Conservation (phyloP, 2,329 filamentous ascomycete genomes). For the Penicillium sp. region DNA sequence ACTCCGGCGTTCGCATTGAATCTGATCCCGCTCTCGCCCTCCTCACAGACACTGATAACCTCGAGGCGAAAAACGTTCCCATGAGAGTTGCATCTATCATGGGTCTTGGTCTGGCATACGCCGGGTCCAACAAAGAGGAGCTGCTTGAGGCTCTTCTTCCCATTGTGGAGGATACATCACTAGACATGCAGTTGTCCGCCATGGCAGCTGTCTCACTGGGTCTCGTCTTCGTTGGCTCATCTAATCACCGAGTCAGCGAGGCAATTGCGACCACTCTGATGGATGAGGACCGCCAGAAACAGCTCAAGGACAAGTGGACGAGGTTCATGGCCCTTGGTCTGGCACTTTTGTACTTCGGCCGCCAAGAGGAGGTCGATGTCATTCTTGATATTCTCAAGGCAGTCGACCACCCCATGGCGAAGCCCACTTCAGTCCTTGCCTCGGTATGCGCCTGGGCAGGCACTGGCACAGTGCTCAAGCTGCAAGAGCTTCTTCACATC, state of each 20-base stretch:
- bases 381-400: conserved; percentile 95
- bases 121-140: conserved; percentile 87
- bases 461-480: conserved; percentile 92
- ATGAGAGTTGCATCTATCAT: conserved; percentile 85
- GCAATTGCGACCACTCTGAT: conserved; percentile 88
- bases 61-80: conserved; percentile 71
- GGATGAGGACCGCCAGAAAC: conserved; percentile 84
- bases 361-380: conserved; percentile 98
- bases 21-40: conserved; percentile 87
- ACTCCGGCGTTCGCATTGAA: conserved; percentile 83
- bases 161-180: conserved; percentile 75
- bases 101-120: conserved; percentile 91
- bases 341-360: conserved; percentile 89
- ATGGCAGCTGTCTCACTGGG: conserved; percentile 92
- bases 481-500: conserved; percentile 94
- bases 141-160: conserved; percentile 81
- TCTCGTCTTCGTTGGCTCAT: conserved; percentile 87
- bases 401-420: conserved; percentile 93
- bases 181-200: conserved; percentile 92
- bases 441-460: conserved; percentile 98
- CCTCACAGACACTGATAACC: conserved; percentile 72
- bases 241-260: conserved; percentile 84
- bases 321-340: conserved; percentile 93
- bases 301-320: conserved; percentile 97
- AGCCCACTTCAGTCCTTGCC: conserved; percentile 88